Conservation (phyloP, 495 filamentous ascomycete species). For the Penicillium taxi region DNA sequence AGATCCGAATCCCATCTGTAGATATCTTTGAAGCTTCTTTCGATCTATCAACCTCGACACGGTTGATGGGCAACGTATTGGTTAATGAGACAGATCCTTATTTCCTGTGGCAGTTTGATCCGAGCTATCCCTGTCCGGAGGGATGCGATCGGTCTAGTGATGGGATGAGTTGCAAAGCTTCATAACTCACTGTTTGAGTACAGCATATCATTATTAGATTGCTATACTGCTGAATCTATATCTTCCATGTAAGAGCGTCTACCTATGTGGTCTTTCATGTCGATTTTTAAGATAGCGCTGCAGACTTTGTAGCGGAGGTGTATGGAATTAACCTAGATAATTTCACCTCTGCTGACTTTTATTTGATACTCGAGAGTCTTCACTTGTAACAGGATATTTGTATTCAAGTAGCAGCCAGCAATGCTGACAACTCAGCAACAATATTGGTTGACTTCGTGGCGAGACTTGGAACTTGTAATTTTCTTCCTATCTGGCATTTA, state of each 20-base stretch:
- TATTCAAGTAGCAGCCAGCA: slow-evolving; percentile 26
- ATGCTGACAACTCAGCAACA: slow-evolving; percentile 26
- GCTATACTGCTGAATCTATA: too few species aligned
- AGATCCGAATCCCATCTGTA: slow-evolving; percentile 37
- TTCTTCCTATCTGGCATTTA: background rate
- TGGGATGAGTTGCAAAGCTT: slow-evolving; percentile 1
- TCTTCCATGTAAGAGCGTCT: too few species aligned
- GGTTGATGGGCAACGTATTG: slow-evolving; percentile 35
- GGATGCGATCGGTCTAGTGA: slow-evolving; percentile 24
- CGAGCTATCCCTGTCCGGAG: slow-evolving; percentile 31
- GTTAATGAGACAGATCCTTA: slow-evolving; percentile 44
- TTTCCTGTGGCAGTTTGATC: slow-evolving; percentile 47
- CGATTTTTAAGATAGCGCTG: too few species aligned
- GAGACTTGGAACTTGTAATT: too few species aligned
- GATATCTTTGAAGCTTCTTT: slow-evolving; percentile 40
- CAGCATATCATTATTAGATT: too few species aligned
- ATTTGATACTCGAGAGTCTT: slow-evolving; percentile 19
- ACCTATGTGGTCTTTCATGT: too few species aligned
- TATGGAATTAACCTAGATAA: slow-evolving; percentile 25
- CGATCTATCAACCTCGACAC: slow-evolving; percentile 24
- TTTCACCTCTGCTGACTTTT: slow-evolving; percentile 22
- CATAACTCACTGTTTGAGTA: too few species aligned
- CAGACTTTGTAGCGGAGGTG: slow-evolving; percentile 21
- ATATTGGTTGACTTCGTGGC: slow-evolving; percentile 19
- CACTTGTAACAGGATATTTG: slow-evolving; percentile 23